Evolutionary conservation across 495 filamentous ascomycete species (phyloP).

Genomic region (Penicillium robsamsonii): DNA sequence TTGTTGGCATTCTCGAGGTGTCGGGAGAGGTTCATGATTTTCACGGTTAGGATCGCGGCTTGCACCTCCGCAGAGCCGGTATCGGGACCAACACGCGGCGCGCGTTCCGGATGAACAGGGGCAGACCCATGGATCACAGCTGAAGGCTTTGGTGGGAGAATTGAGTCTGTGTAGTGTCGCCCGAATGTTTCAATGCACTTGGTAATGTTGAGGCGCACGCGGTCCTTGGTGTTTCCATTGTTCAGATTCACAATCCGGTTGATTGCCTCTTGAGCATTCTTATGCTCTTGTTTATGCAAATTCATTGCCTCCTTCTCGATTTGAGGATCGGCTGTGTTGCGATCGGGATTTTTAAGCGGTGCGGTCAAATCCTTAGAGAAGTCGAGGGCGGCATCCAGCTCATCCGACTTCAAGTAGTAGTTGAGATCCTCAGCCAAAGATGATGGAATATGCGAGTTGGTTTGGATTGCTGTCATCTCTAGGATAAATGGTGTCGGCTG

Average conservation of each 20-base stretch:
- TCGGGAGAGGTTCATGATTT: slow-evolving; percentile 78
- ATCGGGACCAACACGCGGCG: slow-evolving; percentile 77
- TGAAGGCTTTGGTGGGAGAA: slow-evolving; percentile 56
- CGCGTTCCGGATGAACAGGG: slow-evolving; percentile 42
- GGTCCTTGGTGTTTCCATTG: slow-evolving; percentile 73
- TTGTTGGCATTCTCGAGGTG: slow-evolving; percentile 52
- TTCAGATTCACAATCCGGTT: slow-evolving; percentile 69
- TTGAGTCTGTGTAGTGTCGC: slow-evolving; percentile 79
- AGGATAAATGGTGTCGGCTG: slow-evolving; percentile 76
- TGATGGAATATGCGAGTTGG: slow-evolving; percentile 29
- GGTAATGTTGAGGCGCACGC: slow-evolving; percentile 72
- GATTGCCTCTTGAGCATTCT: slow-evolving; percentile 59
- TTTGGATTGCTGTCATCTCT: slow-evolving; percentile 61
- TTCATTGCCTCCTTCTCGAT: slow-evolving; percentile 34
- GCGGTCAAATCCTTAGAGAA: slow-evolving; percentile 61
- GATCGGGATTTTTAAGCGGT: slow-evolving; percentile 43
- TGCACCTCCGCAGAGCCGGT: slow-evolving; percentile 95
- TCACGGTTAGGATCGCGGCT: slow-evolving; percentile 92
- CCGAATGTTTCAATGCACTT: slow-evolving; percentile 86
- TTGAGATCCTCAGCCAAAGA: slow-evolving; percentile 54
- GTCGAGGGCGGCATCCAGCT: slow-evolving; percentile 62
- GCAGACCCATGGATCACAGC: slow-evolving; percentile 27
- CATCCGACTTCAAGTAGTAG: slow-evolving; percentile 64
- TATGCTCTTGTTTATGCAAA: slow-evolving; percentile 29
- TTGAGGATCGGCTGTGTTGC: slow-evolving; percentile 44